Evolutionary conservation across 257 asterid species (phyloP).

Genomic region (Phtheirospermum japonicum): DNA sequence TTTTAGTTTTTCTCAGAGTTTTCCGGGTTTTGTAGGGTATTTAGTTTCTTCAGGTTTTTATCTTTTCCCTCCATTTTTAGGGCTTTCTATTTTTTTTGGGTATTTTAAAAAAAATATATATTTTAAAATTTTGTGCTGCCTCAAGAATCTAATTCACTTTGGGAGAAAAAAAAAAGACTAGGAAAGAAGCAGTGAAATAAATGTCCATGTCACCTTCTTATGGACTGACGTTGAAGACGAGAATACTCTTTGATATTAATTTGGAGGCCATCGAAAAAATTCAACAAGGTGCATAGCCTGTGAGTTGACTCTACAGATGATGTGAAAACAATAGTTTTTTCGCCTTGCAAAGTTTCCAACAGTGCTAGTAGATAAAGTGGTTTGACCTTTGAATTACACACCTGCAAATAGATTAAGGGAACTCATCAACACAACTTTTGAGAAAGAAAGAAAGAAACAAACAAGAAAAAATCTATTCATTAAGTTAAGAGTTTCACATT

Average conservation of each 20-base stretch:
- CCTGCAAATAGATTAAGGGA: conserved; percentile 41
- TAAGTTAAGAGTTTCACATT: neutral
- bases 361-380: conserved; percentile 84
- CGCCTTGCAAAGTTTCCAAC: conserved; percentile 60
- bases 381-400: conserved; percentile 72
- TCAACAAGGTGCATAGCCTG: conserved; percentile 65
- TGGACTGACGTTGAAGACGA: conserved; percentile 74
- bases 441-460: neutral
- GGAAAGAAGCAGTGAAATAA: neutral
- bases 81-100: too few relatives aligned
- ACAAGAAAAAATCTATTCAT: neutral
- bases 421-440: conserved; percentile 20
- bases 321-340: conserved; percentile 87
- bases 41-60: too few relatives aligned
- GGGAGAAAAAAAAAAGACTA: too few relatives aligned
- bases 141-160: too few relatives aligned
- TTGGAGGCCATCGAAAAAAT: conserved; percentile 55
- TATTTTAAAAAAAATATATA: too few relatives aligned
- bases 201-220: conserved; percentile 60
- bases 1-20: too few relatives aligned
- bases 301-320: conserved; percentile 86
- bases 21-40: too few relatives aligned
- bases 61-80: too few relatives aligned
- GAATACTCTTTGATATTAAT: conserved; percentile 79
- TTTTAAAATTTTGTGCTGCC: too few relatives aligned